A percentile compares a stretch with the other conserved stretches of the same genome.
Conservation (phyloP, 75 land plant species). For the Selaginella tamariscina region DNA sequence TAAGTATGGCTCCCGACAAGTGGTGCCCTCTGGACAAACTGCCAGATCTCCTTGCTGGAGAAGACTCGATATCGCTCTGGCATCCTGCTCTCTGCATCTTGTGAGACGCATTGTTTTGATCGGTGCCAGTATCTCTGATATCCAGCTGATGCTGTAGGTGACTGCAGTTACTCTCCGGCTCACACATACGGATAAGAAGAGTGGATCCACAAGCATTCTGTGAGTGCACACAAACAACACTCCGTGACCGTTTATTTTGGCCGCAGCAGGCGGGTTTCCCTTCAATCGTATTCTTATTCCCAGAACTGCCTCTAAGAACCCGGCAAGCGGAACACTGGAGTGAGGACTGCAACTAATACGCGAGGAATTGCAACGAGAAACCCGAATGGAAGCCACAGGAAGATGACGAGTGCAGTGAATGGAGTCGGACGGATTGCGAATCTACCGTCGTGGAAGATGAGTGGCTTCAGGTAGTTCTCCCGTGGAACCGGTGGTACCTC, state of each 20-base stretch:
- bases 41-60: slow-evolving; percentile 8
- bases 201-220: slow-evolving; percentile 4
- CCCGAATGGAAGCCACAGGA: slow-evolving; percentile 4
- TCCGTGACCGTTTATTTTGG: not conserved
- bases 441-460: slow-evolving; percentile 30
- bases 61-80: not conserved
- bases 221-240: not conserved
- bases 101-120: slow-evolving; percentile 6
- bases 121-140: slow-evolving; percentile 10
- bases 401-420: not conserved
- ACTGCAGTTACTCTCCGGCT: not conserved
- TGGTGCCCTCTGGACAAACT: slow-evolving; percentile 10
- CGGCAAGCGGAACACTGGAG: not conserved
- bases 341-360: not conserved
- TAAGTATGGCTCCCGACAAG: slow-evolving; percentile 4
- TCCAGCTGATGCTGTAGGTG: slow-evolving; percentile 10
- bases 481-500: not conserved
- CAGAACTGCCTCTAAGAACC: not conserved
- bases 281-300: not conserved
- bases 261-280: slow-evolving; percentile 5
- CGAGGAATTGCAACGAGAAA: not conserved
- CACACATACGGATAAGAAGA: not conserved
- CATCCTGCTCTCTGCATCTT: not conserved
- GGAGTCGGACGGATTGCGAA: slow-evolving; percentile 16
- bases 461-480: slow-evolving; percentile 22